These are phyloP conservation scores for Mucor circinelloides DNA, from an alignment of 371 early-diverging fungal species.

Conservation along the genomic window DNA sequence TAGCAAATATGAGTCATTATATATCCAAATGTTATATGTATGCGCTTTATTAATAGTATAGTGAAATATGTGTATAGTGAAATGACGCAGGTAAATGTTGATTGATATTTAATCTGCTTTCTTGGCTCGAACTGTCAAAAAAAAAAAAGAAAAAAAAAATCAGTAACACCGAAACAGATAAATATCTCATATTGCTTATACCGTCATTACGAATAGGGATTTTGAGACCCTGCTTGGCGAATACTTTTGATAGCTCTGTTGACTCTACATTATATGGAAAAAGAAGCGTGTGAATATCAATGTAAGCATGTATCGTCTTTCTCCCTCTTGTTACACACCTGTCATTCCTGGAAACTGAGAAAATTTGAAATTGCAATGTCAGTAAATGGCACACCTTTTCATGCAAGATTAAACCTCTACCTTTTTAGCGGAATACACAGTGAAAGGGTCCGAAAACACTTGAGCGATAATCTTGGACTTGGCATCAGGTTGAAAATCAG, in stretches of 20 bases:
- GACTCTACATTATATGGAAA: constrained; percentile 67
- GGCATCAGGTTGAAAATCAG: constrained; percentile 56
- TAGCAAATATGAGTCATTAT: not conserved
- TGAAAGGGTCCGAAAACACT: constrained; percentile 59
- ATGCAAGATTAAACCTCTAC: constrained; percentile 14
- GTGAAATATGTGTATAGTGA: not conserved
- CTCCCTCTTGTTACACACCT: constrained; percentile 27
- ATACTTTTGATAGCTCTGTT: constrained; percentile 82
- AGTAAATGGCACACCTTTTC: not conserved
- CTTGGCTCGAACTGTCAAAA: constrained; percentile 8
- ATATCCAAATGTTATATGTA: not conserved
- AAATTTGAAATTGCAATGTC: not conserved
- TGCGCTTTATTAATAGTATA: not conserved
- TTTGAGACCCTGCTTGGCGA: constrained; percentile 92
- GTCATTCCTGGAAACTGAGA: constrained; percentile 66
- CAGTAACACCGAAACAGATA: not conserved
- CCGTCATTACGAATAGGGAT: constrained; percentile 90
- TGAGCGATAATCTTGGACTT: constrained; percentile 62
- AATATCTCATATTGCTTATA: constrained; percentile 19
- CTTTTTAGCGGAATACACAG: constrained; percentile 63
- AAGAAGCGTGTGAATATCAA: constrained; percentile 2
- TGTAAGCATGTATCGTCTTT: constrained; percentile 1
- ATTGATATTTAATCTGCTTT: not conserved
- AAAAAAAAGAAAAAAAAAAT: not conserved
- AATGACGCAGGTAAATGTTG: not conserved